phyloP scores from a whole-genome alignment of 257 asterid species.

The Cinchona pubescens region DNA sequence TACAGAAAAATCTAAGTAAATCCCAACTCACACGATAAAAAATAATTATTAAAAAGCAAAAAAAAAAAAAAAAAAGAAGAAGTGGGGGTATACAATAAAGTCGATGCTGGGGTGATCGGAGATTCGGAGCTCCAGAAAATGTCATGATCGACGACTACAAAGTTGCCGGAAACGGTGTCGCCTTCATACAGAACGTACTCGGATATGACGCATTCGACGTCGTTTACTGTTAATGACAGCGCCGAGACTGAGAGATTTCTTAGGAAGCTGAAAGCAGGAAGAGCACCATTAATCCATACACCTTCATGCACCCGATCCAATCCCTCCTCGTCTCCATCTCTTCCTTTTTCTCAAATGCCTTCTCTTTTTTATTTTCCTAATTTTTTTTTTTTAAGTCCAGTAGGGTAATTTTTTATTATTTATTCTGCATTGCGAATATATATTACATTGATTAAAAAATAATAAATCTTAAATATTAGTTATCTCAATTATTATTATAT shows the following conservation, averaged over 20 bases:
- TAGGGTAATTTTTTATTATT: too few species aligned
- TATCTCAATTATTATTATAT: too few species aligned
- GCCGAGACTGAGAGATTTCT: conserved; percentile 30
- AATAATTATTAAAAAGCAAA: not conserved
- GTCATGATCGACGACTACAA: conserved; percentile 77
- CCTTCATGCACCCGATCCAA: conserved; percentile 25
- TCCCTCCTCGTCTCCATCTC: conserved; percentile 29
- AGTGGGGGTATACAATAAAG: conserved; percentile 49
- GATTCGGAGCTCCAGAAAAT: conserved; percentile 62
- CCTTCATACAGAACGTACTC: conserved; percentile 74
- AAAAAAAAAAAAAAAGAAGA: not conserved
- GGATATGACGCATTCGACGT: conserved; percentile 72
- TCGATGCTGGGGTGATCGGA: conserved; percentile 77
- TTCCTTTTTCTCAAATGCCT: conserved; percentile 14
- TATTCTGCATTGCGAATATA: too few species aligned
- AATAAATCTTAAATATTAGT: too few species aligned
- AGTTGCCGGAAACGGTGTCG: conserved; percentile 78
- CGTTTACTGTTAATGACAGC: conserved; percentile 60
- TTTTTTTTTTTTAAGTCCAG: too few species aligned
- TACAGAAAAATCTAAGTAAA: not conserved
- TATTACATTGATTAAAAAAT: too few species aligned
- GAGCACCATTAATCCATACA: conserved; percentile 30
- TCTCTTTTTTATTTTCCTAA: not conserved
- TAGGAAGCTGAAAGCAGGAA: conserved; percentile 38
- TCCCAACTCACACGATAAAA: not conserved